phyloP scores from a whole-genome alignment of 805 yeast species.

The Zygotorulaspora chibaensis region DNA sequence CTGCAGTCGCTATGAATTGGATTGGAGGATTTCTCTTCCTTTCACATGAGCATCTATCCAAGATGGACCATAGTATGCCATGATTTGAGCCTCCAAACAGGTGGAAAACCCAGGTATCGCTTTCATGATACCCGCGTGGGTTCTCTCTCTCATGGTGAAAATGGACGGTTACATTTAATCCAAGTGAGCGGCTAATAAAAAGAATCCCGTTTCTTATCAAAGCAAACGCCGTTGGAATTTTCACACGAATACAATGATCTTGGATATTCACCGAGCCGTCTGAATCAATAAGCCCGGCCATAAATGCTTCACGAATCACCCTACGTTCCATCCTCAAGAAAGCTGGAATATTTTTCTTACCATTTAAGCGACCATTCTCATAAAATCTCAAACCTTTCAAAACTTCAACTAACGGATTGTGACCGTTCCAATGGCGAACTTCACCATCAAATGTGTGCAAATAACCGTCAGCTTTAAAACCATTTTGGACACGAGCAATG shows the following conservation, averaged over 20 bases:
- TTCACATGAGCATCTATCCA: slow-evolving; percentile 10
- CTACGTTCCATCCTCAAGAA: slow-evolving; percentile 4
- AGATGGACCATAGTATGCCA: slow-evolving; percentile 5
- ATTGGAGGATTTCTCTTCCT: slow-evolving; percentile 8
- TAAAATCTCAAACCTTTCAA: slow-evolving; percentile 5
- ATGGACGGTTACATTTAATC: slow-evolving; percentile 7
- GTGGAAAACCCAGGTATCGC: slow-evolving; percentile 10
- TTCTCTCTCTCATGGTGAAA: slow-evolving; percentile 1
- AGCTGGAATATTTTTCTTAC: slow-evolving; percentile 3
- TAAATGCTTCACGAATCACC: slow-evolving; percentile 9
- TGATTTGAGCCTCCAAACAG: slow-evolving; percentile 7
- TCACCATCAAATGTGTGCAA: slow-evolving; percentile 3
- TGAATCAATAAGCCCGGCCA: slow-evolving; percentile 12
- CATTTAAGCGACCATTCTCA: slow-evolving; percentile 2
- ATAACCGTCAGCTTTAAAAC: slow-evolving; percentile 5
- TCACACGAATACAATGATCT: not conserved
- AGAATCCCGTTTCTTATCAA: slow-evolving; percentile 7
- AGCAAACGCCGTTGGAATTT: slow-evolving; percentile 4
- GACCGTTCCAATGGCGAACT: slow-evolving; percentile 2
- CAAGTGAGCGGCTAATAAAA: slow-evolving; percentile 7
- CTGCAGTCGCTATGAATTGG: not conserved
- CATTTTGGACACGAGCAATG: not conserved
- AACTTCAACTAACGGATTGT: slow-evolving; percentile 7
- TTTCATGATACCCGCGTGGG: slow-evolving; percentile 2
- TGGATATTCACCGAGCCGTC: slow-evolving; percentile 6